Conservation (phyloP, 768 basidiomycete species). For the Lactarius evosmus region DNA sequence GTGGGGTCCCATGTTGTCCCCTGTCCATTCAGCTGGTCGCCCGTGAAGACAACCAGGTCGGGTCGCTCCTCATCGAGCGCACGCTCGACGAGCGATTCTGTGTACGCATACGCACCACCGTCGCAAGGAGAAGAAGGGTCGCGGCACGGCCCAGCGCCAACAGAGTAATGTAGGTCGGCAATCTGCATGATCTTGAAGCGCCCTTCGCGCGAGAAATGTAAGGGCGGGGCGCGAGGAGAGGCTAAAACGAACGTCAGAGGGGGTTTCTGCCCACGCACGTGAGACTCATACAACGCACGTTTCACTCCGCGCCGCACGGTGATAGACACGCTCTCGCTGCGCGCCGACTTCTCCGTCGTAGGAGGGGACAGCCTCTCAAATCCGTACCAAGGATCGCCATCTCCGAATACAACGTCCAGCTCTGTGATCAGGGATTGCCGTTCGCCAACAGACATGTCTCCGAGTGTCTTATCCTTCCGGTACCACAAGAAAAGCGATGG, state of each 20-base stretch:
- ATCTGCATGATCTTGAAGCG: conserved; percentile 88
- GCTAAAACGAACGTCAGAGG: conserved; percentile 38
- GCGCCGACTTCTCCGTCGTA: conserved; percentile 41
- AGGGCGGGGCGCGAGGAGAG: conserved; percentile 67
- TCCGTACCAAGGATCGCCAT: conserved; percentile 80
- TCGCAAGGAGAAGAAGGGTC: conserved; percentile 59
- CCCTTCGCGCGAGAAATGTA: conserved; percentile 80
- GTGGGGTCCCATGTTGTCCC: conserved; percentile 85
- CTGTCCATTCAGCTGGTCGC: conserved; percentile 94
- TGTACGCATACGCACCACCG: conserved; percentile 71
- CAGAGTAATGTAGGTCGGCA: conserved; percentile 92
- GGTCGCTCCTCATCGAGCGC: conserved; percentile 81
- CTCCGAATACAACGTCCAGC: conserved; percentile 86
- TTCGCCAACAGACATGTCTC: conserved; percentile 57
- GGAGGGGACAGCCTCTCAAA: conserved; percentile 71
- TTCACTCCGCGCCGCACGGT: conserved; percentile 73
- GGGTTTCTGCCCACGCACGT: not conserved
- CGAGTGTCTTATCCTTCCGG: conserved; percentile 59
- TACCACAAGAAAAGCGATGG: conserved; percentile 78
- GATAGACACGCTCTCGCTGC: conserved; percentile 55
- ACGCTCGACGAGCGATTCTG: conserved; percentile 64
- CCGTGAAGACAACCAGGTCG: conserved; percentile 87
- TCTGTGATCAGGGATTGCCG: conserved; percentile 75
- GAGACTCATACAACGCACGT: conserved; percentile 42
- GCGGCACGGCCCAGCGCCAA: conserved; percentile 70